Evolutionary conservation across 257 asterid species (phyloP).

Genomic region (Gynochthodes officinalis): DNA sequence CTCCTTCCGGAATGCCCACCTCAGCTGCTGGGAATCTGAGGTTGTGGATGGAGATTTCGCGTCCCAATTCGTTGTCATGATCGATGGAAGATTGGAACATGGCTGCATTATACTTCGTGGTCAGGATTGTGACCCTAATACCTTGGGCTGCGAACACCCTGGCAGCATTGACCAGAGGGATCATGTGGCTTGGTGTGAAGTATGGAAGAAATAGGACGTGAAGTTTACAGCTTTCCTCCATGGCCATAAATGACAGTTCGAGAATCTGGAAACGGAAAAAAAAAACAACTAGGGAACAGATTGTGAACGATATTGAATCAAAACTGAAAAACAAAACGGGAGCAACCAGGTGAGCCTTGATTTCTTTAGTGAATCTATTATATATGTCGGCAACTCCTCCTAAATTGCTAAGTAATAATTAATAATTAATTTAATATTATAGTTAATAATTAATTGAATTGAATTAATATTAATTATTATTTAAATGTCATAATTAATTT

Average conservation of each 20-base stretch:
- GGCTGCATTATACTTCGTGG: slow-evolving; percentile 23
- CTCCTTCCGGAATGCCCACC: slow-evolving; percentile 32
- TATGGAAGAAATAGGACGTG: slow-evolving; percentile 29
- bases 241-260: neutral
- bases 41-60: slow-evolving; percentile 18
- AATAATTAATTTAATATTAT: no score
- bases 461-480: no score
- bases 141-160: slow-evolving; percentile 34
- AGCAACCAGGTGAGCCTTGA: no score
- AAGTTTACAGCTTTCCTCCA: slow-evolving; percentile 2
- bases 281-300: no score
- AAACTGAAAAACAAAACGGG: neutral
- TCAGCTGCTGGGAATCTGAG: slow-evolving; percentile 25
- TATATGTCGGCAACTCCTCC: no score
- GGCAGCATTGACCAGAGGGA: slow-evolving; percentile 28
- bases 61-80: slow-evolving; percentile 16
- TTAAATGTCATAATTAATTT: no score
- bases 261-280: neutral
- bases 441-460: no score
- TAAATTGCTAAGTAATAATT: no score
- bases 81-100: slow-evolving; percentile 16
- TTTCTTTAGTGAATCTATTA: no score
- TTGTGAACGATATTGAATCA: neutral
- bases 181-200: slow-evolving; percentile 31
- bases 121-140: slow-evolving; percentile 22